These are phyloP conservation scores for Trypanosoma theileri DNA, from an alignment of 208 protist species.

Conservation along the genomic window DNA sequence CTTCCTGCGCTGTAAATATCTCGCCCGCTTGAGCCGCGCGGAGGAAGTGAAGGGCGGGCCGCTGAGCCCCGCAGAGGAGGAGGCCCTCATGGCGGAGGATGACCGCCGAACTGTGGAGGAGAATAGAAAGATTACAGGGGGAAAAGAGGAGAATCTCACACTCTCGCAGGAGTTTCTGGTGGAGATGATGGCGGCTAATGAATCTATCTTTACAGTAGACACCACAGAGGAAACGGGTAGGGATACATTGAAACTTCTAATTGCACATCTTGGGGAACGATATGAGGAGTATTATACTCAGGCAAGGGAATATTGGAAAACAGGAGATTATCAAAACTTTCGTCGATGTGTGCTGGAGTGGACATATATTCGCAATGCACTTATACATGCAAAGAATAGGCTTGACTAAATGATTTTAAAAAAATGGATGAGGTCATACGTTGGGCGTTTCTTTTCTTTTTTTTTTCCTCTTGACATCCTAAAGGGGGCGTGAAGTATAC, in stretches of 20 bases:
- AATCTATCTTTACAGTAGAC: constrained; percentile 71
- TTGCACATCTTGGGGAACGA: constrained; percentile 65
- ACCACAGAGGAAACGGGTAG: constrained; percentile 36
- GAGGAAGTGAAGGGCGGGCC: constrained; percentile 36
- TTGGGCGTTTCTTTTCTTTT: not conserved
- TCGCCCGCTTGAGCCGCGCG: constrained; percentile 51
- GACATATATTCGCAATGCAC: constrained; percentile 78
- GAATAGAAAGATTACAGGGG: constrained; percentile 29
- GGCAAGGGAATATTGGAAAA: constrained; percentile 41
- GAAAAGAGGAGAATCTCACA: constrained; percentile 23
- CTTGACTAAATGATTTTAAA: constrained; percentile 29
- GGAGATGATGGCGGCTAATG: constrained; percentile 75
- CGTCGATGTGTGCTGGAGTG: constrained; percentile 59
- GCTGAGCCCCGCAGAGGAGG: constrained; percentile 60
- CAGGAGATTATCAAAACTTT: constrained; percentile 39
- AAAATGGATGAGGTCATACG: not conserved
- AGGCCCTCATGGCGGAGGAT: constrained; percentile 59
- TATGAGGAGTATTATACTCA: constrained; percentile 51
- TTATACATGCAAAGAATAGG: constrained; percentile 58
- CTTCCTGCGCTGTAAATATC: constrained; percentile 78
- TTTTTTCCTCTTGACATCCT: constrained; percentile 11
- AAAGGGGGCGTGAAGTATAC: not conserved
- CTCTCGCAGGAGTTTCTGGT: constrained; percentile 66
- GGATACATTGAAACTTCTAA: constrained; percentile 49
- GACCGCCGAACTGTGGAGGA: constrained; percentile 29